phyloP scores from a whole-genome alignment of 176 grass and related monocot species.

The Avena atlantica region DNA sequence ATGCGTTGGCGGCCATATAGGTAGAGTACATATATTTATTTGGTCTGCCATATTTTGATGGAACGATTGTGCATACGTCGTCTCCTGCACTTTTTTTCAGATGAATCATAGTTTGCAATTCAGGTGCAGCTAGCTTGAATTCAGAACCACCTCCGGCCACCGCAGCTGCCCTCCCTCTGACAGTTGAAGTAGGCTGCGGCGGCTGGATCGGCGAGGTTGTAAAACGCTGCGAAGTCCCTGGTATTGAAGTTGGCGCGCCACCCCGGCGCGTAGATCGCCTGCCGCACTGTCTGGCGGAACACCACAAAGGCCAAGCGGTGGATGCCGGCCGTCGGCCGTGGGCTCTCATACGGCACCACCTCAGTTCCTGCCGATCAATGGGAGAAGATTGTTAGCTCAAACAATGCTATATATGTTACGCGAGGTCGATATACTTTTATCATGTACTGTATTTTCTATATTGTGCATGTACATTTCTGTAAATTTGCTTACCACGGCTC shows the following conservation, averaged over 20 bases:
- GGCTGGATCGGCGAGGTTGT: slow-evolving; percentile 51
- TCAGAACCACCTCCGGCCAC: slow-evolving; percentile 68
- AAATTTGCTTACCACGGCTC: slow-evolving; percentile 48
- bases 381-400: background rate
- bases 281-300: slow-evolving; percentile 57
- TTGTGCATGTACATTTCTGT: too few relatives aligned
- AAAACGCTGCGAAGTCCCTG: slow-evolving; percentile 60
- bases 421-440: too few relatives aligned
- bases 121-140: background rate
- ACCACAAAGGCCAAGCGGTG: slow-evolving; percentile 71
- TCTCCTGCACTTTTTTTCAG: background rate
- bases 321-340: slow-evolving; percentile 55
- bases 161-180: slow-evolving; percentile 74
- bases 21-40: background rate
- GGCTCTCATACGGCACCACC: slow-evolving; percentile 59
- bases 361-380: slow-evolving; percentile 41
- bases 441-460: too few relatives aligned
- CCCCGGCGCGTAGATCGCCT: slow-evolving; percentile 58
- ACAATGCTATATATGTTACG: too few relatives aligned
- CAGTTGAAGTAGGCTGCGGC: slow-evolving; percentile 72
- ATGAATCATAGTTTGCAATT: background rate
- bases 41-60: background rate
- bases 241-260: slow-evolving; percentile 84
- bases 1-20: background rate
- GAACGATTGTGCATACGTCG: too few relatives aligned